Evolutionary conservation across 2,329 filamentous ascomycete genomes (phyloP).

Genomic region (Thermoascus crustaceus): DNA sequence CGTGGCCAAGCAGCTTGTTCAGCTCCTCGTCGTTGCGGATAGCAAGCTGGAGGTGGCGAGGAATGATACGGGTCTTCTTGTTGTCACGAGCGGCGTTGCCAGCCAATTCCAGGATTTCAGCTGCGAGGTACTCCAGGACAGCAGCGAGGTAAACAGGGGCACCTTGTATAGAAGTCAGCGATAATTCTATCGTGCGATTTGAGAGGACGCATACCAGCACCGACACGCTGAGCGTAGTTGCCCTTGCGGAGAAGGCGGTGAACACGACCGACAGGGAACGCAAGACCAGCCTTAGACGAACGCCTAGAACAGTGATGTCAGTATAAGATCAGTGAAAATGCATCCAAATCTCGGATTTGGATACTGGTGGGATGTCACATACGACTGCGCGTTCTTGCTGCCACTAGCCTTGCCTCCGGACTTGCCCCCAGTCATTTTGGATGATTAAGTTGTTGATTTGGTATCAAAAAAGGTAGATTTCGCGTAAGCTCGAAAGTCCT

Average conservation of each 20-base stretch:
- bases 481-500: slow-evolving; percentile 1
- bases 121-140: slow-evolving; percentile 96
- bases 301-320: slow-evolving; percentile 57
- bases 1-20: slow-evolving; percentile 96
- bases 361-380: slow-evolving; percentile 45
- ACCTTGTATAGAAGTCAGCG: slow-evolving; percentile 36
- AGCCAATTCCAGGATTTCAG: slow-evolving; percentile 97
- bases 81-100: slow-evolving; percentile 98
- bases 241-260: slow-evolving; percentile 98
- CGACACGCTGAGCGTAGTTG: slow-evolving; percentile 99
- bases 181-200: slow-evolving; percentile 11
- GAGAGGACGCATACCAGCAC: slow-evolving; percentile 59
- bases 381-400: slow-evolving; percentile 99
- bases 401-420: slow-evolving; percentile 99
- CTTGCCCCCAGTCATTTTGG: slow-evolving; percentile 99
- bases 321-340: slow-evolving; percentile 19
- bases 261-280: slow-evolving; percentile 98
- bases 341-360: slow-evolving; percentile 7
- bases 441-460: slow-evolving; percentile 42
- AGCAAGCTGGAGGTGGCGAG: slow-evolving; percentile 95
- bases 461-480: slow-evolving; percentile 21
- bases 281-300: slow-evolving; percentile 98
- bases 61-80: slow-evolving; percentile 99
- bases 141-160: slow-evolving; percentile 95
- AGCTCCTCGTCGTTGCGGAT: slow-evolving; percentile 99